Conservation (phyloP, 257 asterid species). For the Apocynum venetum region DNA sequence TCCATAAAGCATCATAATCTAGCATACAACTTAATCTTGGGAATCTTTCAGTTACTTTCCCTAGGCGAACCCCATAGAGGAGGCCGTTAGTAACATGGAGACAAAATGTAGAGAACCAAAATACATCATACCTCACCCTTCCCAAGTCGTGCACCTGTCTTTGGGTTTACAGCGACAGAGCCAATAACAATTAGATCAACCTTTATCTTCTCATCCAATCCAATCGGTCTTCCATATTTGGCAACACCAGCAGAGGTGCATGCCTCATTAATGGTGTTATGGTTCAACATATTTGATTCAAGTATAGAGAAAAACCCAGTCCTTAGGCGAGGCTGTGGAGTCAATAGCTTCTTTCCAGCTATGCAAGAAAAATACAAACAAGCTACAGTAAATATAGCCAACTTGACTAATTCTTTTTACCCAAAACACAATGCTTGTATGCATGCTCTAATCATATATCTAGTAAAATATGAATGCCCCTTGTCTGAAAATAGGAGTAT, state of each 20-base stretch:
- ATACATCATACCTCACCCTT: slow-evolving; percentile 74
- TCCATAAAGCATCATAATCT: background rate
- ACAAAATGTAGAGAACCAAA: background rate
- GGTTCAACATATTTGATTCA: slow-evolving; percentile 49
- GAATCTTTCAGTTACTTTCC: background rate
- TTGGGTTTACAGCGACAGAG: slow-evolving; percentile 88
- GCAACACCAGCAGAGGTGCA: slow-evolving; percentile 90
- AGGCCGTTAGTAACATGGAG: background rate
- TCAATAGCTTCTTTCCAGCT: slow-evolving; percentile 77
- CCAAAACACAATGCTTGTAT: background rate
- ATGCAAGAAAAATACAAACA: slow-evolving; percentile 8
- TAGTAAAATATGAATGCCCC: background rate
- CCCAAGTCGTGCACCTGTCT: slow-evolving; percentile 94
- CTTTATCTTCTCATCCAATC: slow-evolving; percentile 78
- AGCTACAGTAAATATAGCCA: background rate
- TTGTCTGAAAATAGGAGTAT: background rate
- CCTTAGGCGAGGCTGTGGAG: slow-evolving; percentile 95
- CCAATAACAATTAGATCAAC: slow-evolving; percentile 89
- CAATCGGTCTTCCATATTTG: slow-evolving; percentile 82
- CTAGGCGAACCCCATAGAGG: background rate
- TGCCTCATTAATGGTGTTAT: slow-evolving; percentile 70
- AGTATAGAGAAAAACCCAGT: slow-evolving; percentile 87
- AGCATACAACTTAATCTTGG: background rate
- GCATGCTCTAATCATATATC: background rate
- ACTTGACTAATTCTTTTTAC: background rate